These are phyloP conservation scores for Geotrichum citri-aurantii DNA, from an alignment of 1,139 yeast species.

Conservation along the genomic window DNA sequence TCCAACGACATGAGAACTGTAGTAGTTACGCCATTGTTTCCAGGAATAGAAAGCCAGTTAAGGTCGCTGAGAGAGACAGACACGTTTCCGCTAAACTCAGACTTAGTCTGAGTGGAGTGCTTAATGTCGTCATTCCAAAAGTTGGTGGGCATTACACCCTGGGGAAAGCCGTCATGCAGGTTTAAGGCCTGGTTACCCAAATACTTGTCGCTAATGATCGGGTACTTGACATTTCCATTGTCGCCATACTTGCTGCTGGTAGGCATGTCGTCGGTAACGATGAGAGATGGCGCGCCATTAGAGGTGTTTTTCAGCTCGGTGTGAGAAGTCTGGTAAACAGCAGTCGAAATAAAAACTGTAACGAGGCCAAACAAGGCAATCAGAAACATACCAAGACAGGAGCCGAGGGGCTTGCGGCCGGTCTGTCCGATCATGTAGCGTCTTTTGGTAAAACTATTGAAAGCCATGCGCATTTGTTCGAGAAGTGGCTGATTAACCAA, in stretches of 20 bases:
- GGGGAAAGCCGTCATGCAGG: conserved; percentile 1
- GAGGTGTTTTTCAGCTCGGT: conserved; percentile 10
- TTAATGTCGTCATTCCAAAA: conserved; percentile 8
- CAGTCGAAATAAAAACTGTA: conserved; percentile 15
- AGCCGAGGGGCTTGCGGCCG: conserved; percentile 14
- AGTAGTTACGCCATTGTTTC: conserved; percentile 9
- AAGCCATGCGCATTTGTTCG: conserved; percentile 17
- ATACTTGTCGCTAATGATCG: conserved; percentile 11
- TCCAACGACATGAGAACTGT: conserved; percentile 15
- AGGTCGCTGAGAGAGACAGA: conserved; percentile 15
- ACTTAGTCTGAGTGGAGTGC: neutral
- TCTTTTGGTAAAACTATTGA: conserved; percentile 15
- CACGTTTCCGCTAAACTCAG: conserved; percentile 17
- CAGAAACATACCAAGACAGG: conserved; percentile 11
- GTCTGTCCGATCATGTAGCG: conserved; percentile 20
- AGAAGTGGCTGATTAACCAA: conserved; percentile 14
- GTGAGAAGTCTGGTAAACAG: conserved; percentile 15
- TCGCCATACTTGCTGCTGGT: conserved; percentile 2
- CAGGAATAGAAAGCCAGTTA: conserved; percentile 15
- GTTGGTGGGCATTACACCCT: conserved; percentile 3
- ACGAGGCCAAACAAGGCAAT: conserved; percentile 13
- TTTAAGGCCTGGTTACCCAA: neutral
- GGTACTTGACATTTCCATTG: conserved; percentile 11
- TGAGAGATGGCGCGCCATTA: conserved; percentile 4
- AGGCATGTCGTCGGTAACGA: conserved; percentile 1